Evolutionary conservation across 768 basidiomycete genomes (phyloP), one percentile per base, ranked within the genome.

Genomic region (Paxillus ammoniavirescens): DNA sequence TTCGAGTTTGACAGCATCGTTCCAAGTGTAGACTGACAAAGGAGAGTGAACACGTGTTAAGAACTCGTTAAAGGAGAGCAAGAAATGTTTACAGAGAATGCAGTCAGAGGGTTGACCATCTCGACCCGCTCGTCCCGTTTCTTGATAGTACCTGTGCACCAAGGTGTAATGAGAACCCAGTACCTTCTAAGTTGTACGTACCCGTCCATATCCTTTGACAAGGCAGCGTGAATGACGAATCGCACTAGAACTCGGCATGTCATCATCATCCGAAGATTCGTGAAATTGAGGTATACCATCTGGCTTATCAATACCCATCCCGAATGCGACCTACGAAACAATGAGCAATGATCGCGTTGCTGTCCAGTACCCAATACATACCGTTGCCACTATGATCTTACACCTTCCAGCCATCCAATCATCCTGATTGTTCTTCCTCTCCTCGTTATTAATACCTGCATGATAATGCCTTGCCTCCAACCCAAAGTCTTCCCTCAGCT

Each of bases 81-180:
- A 45, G 13, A 17, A 28, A 17, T 5, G 72, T 86, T 64, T 67
- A 96, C 93, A 93, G 10, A 98, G 80, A 12, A 97, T 70, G 70
- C 97, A 99, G 47, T 89, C 84, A 0, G 97, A 87, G 2, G 82
- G 80, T 60, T 80, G 68, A 5, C 92, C 93, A 64, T 99, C 97
- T 54, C 97, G 82, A 5, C 97, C 97, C 15, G 95, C 97, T 52
- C 97, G 84, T 6, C 97, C 97, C 0, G 96, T 98, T 73, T 99
- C 97, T 73, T 98, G 93, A 63, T 93, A 94, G 64, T 91, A 91
- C 2, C 89, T 91, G 28, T 49, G 28, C 12, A 31, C 42, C 30
- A 9, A 46, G 52, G 41, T 62, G 53, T 49, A 51, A 41, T 45
- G 17, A 43, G 51, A 44, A 21, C 6, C 1, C 12, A 18, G 21